Conservation (phyloP, 495 filamentous ascomycete genomes). For the Clohesyomyces aquaticus region DNA sequence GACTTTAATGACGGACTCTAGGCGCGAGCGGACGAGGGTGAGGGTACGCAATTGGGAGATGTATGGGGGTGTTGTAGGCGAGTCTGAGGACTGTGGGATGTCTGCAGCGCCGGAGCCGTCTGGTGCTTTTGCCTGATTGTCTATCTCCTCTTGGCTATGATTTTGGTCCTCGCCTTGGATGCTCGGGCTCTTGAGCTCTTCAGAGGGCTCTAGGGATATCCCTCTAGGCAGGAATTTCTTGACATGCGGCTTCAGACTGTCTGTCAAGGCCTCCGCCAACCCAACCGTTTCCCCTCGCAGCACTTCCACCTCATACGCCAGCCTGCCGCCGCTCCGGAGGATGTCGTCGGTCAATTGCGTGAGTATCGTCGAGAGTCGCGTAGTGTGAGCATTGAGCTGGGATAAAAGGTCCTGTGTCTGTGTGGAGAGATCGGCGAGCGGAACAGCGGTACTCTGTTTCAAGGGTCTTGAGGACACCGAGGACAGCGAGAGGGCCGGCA, state of each 20-base stretch:
- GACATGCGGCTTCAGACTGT: conserved; percentile 70
- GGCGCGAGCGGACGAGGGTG: conserved; percentile 73
- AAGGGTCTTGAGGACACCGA: conserved; percentile 42
- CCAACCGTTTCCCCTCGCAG: conserved; percentile 81
- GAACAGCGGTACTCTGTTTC: conserved; percentile 53
- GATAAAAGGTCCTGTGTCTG: conserved; percentile 84
- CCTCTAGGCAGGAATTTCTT: conserved; percentile 66
- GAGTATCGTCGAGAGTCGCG: conserved; percentile 77
- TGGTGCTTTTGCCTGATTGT: not conserved
- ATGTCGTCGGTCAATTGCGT: conserved; percentile 95
- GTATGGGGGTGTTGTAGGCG: conserved; percentile 64
- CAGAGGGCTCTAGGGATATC: conserved; percentile 37
- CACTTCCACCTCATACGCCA: conserved; percentile 95
- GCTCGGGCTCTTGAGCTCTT: not conserved
- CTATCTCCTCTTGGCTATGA: not conserved
- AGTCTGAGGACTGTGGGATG: conserved; percentile 26
- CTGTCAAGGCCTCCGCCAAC: conserved; percentile 74
- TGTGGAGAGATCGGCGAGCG: conserved; percentile 74
- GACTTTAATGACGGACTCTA: conserved; percentile 82
- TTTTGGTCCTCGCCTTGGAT: not conserved
- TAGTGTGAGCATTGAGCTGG: conserved; percentile 84
- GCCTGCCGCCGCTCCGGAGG: conserved; percentile 76
- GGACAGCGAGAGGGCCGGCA: conserved; percentile 64
- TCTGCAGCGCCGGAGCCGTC: conserved; percentile 13
- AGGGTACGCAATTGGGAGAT: conserved; percentile 81